phyloP scores from a whole-genome alignment of 2,329 filamentous ascomycete genomes.

The Magnaporthiopsis poae region DNA sequence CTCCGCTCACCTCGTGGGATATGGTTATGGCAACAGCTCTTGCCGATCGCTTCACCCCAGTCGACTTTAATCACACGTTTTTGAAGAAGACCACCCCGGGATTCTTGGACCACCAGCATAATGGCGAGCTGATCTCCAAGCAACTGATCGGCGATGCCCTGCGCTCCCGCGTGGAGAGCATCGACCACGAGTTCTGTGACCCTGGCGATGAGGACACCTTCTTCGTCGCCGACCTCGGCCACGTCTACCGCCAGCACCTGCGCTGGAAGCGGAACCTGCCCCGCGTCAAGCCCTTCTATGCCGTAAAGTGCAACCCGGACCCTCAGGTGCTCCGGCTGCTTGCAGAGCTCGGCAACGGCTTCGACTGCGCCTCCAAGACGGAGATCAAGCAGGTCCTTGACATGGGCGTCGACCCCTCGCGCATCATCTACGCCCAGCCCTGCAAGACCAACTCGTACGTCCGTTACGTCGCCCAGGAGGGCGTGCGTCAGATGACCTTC shows the following conservation, averaged over 20 bases:
- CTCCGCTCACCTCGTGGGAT: constrained; percentile 29
- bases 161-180: constrained; percentile 69
- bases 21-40: constrained; percentile 58
- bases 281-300: constrained; percentile 92
- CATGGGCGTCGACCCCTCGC: constrained; percentile 72
- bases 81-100: constrained; percentile 29
- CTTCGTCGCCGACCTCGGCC: constrained; percentile 94
- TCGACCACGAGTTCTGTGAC: constrained; percentile 80
- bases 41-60: constrained; percentile 43
- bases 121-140: constrained; percentile 51
- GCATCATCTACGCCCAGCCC: constrained; percentile 97
- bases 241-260: constrained; percentile 96
- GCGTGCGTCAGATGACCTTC: constrained; percentile 97
- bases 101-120: constrained; percentile 24
- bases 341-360: constrained; percentile 79
- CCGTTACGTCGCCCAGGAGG: constrained; percentile 72
- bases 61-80: constrained; percentile 35
- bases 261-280: constrained; percentile 93
- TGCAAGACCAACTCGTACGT: constrained; percentile 99
- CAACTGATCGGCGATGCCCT: constrained; percentile 78
- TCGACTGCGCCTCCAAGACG: constrained; percentile 94
- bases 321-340: constrained; percentile 79
- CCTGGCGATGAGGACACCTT: constrained; percentile 95
- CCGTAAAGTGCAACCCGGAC: constrained; percentile 98
- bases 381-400: constrained; percentile 88